These are phyloP conservation scores for Piloderma croceum DNA, from an alignment of 768 basidiomycete genomes.

Conservation along the genomic window DNA sequence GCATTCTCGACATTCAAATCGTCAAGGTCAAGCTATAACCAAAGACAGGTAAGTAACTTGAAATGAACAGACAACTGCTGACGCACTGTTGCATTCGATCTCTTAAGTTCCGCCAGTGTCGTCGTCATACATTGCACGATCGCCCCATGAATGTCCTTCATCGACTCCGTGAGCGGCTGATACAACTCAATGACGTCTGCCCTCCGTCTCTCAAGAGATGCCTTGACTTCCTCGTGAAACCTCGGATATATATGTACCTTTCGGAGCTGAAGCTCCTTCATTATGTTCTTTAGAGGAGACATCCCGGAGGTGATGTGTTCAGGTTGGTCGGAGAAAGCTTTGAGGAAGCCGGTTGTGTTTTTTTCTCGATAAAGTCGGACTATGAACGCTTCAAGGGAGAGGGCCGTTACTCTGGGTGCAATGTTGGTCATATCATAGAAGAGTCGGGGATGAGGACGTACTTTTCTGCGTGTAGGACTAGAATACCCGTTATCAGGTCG, in stretches of 20 bases:
- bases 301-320: conserved; percentile 91
- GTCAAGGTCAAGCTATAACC: conserved; percentile 78
- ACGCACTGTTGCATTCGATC: conserved; percentile 68
- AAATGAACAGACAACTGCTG: background rate
- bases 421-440: conserved; percentile 1
- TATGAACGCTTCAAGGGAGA: conserved; percentile 88
- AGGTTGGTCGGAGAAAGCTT: conserved; percentile 96
- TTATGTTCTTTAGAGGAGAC: conserved; percentile 84
- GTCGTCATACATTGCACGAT: conserved; percentile 92
- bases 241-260: conserved; percentile 91
- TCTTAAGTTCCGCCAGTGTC: conserved; percentile 84
- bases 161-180: conserved; percentile 76
- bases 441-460: conserved; percentile 25
- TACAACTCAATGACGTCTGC: conserved; percentile 92
- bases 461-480: conserved; percentile 91
- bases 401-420: conserved; percentile 66
- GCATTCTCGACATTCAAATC: conserved; percentile 90
- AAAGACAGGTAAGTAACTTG: background rate
- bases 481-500: conserved; percentile 80
- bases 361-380: conserved; percentile 85
- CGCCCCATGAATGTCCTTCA: conserved; percentile 89
- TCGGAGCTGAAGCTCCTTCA: conserved; percentile 88
- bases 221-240: conserved; percentile 89
- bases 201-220: conserved; percentile 71
- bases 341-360: conserved; percentile 87